Evolutionary conservation across 2,329 filamentous ascomycete genomes (phyloP), one percentile per base, ranked within the genome.

Genomic region (Stromatinia cepivora): DNA sequence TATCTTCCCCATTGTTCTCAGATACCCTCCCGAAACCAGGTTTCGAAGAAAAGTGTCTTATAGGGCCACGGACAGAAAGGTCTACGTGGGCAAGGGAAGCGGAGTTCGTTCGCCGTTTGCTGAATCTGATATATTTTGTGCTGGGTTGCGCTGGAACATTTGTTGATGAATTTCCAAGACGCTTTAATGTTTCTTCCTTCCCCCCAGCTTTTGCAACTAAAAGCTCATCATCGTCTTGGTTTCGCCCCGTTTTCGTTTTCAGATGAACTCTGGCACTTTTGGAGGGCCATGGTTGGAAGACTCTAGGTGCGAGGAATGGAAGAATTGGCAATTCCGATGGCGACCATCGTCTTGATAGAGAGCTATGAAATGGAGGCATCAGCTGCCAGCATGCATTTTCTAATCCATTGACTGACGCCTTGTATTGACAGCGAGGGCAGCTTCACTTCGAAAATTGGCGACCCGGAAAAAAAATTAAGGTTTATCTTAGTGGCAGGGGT

Each of bases 281-380:
- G 63, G 48, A 69, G 8, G 77, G 75, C 76, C 78, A 79, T 77
- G 75, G 73, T 70, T 74, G 67, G 54, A 78, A 78, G 31, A 77
- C 73, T 74, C 77, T 70, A 53, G 77, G 77, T 36, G 76, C 76
- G 34, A 78, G 73, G 67, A 78, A 79, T 20, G 75, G 77, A 36
- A 78, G 73, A 22, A 78, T 75, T 31, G 76, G 76, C 34, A 77
- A 63, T 70, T 79, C 74, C 64, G 73, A 69, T 53, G 73, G 68
- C 71, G 74, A 73, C 75, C 74, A 76, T 71, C 73, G 71, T 75
- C 72, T 75, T 70, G 67, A 71, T 61, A 72, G 66, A 45, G 71
- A 45, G 48, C 72, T 63, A 31, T 73, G 67, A 70, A 73, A 75
- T 73, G 73, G 71, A 78, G 75, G 76, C 77, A 79, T 79, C 73